These are phyloP conservation scores for Termitomyces sp. DNA, from an alignment of 768 basidiomycete species.

Conservation along the genomic window DNA sequence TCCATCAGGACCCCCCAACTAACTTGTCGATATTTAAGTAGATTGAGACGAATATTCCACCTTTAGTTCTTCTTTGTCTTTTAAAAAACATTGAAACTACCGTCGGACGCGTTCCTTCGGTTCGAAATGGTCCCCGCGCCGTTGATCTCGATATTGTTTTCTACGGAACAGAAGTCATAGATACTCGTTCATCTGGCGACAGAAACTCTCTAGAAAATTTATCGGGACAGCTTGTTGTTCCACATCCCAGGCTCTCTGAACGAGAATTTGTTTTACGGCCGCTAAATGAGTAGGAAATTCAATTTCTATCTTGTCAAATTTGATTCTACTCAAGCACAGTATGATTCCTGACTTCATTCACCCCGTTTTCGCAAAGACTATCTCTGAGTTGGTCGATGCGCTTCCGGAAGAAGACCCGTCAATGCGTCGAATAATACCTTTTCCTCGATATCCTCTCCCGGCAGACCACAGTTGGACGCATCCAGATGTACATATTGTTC, in stretches of 20 bases:
- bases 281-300: conserved; percentile 67
- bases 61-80: conserved; percentile 49
- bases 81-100: conserved; percentile 68
- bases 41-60: conserved; percentile 71
- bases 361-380: conserved; percentile 45
- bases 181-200: conserved; percentile 41
- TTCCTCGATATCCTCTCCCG: conserved; percentile 46
- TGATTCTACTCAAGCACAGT: conserved; percentile 31
- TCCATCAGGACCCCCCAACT: neutral
- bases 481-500: conserved; percentile 26
- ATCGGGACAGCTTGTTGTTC: conserved; percentile 69
- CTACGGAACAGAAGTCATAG: conserved; percentile 58
- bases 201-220: conserved; percentile 43
- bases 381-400: conserved; percentile 40
- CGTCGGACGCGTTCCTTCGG: conserved; percentile 75
- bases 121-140: conserved; percentile 82
- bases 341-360: conserved; percentile 75
- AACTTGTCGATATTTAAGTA: conserved; percentile 21
- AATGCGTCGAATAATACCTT: conserved; percentile 72
- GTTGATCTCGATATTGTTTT: conserved; percentile 87
- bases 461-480: conserved; percentile 14
- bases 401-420: conserved; percentile 33
- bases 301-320: neutral
- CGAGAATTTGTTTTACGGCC: conserved; percentile 92
- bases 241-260: conserved; percentile 77